phyloP scores from a whole-genome alignment of 164 flowering plant genomes.

The Echeveria elegans region DNA sequence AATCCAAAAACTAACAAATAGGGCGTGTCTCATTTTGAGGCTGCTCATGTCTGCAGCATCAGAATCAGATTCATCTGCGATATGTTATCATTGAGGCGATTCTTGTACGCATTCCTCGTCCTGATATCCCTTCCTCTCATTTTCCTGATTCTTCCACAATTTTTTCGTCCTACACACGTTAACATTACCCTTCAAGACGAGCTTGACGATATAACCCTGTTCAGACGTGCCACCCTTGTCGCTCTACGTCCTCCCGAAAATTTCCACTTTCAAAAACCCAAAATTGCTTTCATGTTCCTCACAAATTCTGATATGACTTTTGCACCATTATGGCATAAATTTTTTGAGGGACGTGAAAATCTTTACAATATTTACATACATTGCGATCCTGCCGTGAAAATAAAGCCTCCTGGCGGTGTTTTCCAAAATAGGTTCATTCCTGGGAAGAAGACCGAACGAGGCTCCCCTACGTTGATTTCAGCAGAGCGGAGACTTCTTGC shows the following conservation, averaged over 20 bases:
- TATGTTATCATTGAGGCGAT: conserved; percentile 5
- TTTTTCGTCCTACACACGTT: background rate
- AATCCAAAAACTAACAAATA: background rate
- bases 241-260: background rate
- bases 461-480: conserved; percentile 71
- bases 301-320: conserved; percentile 1
- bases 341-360: conserved; percentile 32
- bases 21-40: background rate
- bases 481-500: conserved; percentile 87
- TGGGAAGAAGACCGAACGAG: conserved; percentile 58
- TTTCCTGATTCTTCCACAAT: background rate
- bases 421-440: conserved; percentile 43
- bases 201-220: conserved; percentile 5
- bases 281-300: conserved; percentile 4
- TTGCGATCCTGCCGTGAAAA: conserved; percentile 52
- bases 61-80: background rate
- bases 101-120: background rate
- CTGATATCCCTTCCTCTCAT: conserved; percentile 4
- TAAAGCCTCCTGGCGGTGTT: conserved; percentile 33
- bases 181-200: background rate
- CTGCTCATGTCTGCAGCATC: background rate
- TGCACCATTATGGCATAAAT: conserved; percentile 46
- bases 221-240: conserved; percentile 3
- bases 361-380: conserved; percentile 79
- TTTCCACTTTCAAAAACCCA: background rate